Evolutionary conservation across 2,329 filamentous ascomycete species (phyloP).

Genomic region (Aspergillus sergii): DNA sequence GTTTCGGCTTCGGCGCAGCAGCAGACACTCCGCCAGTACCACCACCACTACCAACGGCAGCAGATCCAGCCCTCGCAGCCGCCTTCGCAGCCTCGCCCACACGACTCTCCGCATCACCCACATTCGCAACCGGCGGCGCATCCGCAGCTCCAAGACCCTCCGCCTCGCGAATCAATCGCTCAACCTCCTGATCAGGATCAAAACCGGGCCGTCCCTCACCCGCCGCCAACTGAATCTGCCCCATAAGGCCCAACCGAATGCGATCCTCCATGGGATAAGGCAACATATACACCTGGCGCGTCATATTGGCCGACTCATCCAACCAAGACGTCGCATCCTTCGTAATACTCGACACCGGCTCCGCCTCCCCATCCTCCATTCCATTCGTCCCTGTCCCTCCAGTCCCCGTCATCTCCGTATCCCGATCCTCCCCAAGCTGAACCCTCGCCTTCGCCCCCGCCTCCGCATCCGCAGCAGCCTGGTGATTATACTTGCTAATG

Average conservation of each 20-base stretch:
- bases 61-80: slow-evolving; percentile 34
- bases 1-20: slow-evolving; percentile 30
- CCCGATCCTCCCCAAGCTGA: slow-evolving; percentile 20
- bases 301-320: slow-evolving; percentile 44
- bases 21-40: slow-evolving; percentile 10
- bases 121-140: slow-evolving; percentile 37
- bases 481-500: slow-evolving; percentile 51
- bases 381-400: slow-evolving; percentile 36
- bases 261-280: slow-evolving; percentile 49
- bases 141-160: slow-evolving; percentile 54
- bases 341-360: slow-evolving; percentile 41
- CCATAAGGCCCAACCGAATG: slow-evolving; percentile 50
- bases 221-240: slow-evolving; percentile 44
- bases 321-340: slow-evolving; percentile 45
- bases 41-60: slow-evolving; percentile 13
- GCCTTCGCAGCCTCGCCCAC: slow-evolving; percentile 37
- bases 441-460: slow-evolving; percentile 25
- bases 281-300: slow-evolving; percentile 44
- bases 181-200: slow-evolving; percentile 56
- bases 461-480: slow-evolving; percentile 47
- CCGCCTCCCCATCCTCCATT: slow-evolving; percentile 22
- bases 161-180: slow-evolving; percentile 55
- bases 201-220: slow-evolving; percentile 57
- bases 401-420: slow-evolving; percentile 38
- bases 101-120: slow-evolving; percentile 42